A percentile compares a stretch with the other conserved stretches of the same genome.
Conservation (phyloP, 148 eudicot species). For the Diospyros lotus region DNA sequence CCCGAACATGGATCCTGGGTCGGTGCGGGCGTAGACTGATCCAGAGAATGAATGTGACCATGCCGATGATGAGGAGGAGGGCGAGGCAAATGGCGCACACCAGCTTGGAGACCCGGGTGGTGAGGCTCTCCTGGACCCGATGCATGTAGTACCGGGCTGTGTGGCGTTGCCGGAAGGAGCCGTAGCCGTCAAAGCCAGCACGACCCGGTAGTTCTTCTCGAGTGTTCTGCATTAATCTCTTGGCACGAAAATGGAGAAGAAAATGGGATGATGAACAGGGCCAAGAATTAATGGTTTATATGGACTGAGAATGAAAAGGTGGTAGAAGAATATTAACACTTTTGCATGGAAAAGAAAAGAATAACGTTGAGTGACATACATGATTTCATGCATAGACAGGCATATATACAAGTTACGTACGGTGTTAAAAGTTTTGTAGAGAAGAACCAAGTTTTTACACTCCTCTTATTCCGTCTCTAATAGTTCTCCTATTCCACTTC, state of each 20-base stretch:
- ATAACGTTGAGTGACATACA: not conserved
- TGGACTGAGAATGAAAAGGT: not conserved
- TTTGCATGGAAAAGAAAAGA: slow-evolving; percentile 23
- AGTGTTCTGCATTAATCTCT: slow-evolving; percentile 13
- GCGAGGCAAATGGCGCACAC: slow-evolving; percentile 55
- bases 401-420: too few species aligned
- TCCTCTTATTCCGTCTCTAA: too few species aligned
- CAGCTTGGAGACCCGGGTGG: slow-evolving; percentile 62
- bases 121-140: slow-evolving; percentile 67
- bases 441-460: too few species aligned
- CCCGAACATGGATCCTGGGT: slow-evolving; percentile 52
- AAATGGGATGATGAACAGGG: slow-evolving; percentile 11
- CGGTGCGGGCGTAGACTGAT: slow-evolving; percentile 81
- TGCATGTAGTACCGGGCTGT: slow-evolving; percentile 56
- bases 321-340: not conserved
- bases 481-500: too few species aligned
- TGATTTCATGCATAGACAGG: too few species aligned
- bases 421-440: too few species aligned
- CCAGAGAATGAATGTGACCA: slow-evolving; percentile 63
- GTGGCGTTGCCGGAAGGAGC: slow-evolving; percentile 33
- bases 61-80: slow-evolving; percentile 51
- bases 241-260: not conserved
- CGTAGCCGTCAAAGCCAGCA: not conserved
- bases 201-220: slow-evolving; percentile 16
- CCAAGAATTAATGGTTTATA: not conserved